These are phyloP conservation scores for Floccularia luteovirens DNA, from an alignment of 768 basidiomycete genomes.

Conservation along the genomic window DNA sequence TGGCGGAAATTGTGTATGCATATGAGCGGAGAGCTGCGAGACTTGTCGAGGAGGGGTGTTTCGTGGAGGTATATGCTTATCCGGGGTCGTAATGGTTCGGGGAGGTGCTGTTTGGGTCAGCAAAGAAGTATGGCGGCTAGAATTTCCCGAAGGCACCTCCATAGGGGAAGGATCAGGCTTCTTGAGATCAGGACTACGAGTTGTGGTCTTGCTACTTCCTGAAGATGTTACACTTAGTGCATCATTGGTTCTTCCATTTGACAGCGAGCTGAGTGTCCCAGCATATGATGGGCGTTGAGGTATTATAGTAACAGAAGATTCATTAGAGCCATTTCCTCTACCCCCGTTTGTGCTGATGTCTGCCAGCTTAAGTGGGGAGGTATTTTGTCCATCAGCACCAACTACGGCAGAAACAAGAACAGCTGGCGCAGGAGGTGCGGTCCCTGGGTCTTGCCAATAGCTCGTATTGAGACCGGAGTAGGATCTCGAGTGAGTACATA, in stretches of 20 bases:
- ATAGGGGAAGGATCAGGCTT: too few species aligned
- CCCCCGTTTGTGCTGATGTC: conserved; percentile 14
- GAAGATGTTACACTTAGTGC: too few species aligned
- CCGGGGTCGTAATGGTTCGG: conserved; percentile 17
- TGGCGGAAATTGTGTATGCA: conserved; percentile 22
- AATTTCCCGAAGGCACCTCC: too few species aligned
- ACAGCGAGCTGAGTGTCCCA: too few species aligned
- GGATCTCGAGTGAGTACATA: conserved; percentile 23
- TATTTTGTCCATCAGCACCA: conserved; percentile 23
- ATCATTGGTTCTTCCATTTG: too few species aligned
- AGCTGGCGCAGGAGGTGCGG: conserved; percentile 44
- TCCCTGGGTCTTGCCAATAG: conserved; percentile 46
- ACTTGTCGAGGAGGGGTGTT: conserved; percentile 30
- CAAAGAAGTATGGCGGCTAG: conserved; percentile 38
- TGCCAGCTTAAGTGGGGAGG: too few species aligned
- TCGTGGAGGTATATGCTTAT: conserved; percentile 18
- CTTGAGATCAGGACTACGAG: too few species aligned
- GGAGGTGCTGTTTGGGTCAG: conserved; percentile 59
- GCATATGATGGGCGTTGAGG: too few species aligned
- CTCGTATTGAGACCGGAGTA: conserved; percentile 27
- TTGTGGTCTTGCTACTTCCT: too few species aligned
- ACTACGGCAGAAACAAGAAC: conserved; percentile 45
- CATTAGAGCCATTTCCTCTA: background rate
- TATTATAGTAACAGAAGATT: too few species aligned
- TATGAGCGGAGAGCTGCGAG: conserved; percentile 33